These are phyloP conservation scores for Emiliania huxleyi DNA, from an alignment of 78 protist genomes.

Conservation along the genomic window DNA sequence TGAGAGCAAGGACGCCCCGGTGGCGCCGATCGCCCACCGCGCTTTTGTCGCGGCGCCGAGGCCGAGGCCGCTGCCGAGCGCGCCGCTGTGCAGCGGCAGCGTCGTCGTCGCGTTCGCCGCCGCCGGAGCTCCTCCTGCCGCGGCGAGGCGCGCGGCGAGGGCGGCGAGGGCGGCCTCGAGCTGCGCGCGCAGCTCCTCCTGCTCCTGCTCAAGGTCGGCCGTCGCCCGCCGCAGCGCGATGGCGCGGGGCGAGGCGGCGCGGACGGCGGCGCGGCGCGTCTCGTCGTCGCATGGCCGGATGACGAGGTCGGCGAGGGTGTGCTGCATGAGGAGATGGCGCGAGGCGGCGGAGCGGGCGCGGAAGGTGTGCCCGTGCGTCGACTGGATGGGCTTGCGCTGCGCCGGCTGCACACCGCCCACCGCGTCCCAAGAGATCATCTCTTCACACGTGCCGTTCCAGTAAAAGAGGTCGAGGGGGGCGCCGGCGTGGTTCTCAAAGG, in stretches of 20 bases:
- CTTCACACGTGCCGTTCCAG: constrained; percentile 26
- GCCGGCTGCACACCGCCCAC: neutral
- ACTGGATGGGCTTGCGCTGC: neutral
- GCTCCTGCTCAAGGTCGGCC: neutral
- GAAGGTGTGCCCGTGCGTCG: neutral
- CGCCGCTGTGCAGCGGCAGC: no score
- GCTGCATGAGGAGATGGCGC: neutral
- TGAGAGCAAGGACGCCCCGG: no score
- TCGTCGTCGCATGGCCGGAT: neutral
- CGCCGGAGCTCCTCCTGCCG: no score
- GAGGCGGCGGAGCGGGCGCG: neutral
- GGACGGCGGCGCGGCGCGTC: neutral
- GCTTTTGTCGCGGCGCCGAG: no score
- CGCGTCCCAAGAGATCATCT: neutral
- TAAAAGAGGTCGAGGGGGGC: neutral
- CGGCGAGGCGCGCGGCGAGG: neutral
- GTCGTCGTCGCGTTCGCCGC: no score
- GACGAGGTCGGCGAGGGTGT: constrained; percentile 6
- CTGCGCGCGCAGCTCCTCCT: neutral
- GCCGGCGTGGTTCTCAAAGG: neutral
- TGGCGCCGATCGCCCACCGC: no score
- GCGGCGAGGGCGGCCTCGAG: neutral
- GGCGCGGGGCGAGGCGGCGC: neutral
- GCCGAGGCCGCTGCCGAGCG: no score
- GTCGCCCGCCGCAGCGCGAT: neutral